Evolutionary conservation across 257 asterid species (phyloP).

Genomic region (Leptodermis oblonga): DNA sequence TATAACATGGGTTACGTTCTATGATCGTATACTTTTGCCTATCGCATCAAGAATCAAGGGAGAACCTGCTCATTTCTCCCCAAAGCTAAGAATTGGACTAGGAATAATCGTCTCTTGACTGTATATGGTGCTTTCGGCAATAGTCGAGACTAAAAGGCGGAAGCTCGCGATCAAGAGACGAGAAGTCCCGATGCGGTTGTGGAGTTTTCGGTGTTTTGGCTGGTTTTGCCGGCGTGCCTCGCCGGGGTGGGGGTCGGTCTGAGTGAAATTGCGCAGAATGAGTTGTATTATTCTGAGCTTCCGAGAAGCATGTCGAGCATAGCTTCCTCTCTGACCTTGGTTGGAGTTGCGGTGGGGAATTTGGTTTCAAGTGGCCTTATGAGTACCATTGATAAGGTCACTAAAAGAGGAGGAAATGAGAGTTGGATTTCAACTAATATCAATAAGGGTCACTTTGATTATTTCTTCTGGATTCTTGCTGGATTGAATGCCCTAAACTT

Average conservation of each 20-base stretch:
- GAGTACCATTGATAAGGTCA: slow-evolving; percentile 32
- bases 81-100: slow-evolving; percentile 56
- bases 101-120: slow-evolving; percentile 53
- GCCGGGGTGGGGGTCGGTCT: too few species aligned
- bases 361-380: slow-evolving; percentile 50
- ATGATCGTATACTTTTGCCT: slow-evolving; percentile 52
- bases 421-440: slow-evolving; percentile 65
- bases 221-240: slow-evolving; percentile 75
- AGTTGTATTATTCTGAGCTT: slow-evolving; percentile 58
- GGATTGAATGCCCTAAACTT: slow-evolving; percentile 45
- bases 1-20: slow-evolving; percentile 48
- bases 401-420: slow-evolving; percentile 39
- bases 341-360: slow-evolving; percentile 43
- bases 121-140: slow-evolving; percentile 41
- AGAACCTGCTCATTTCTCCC: slow-evolving; percentile 30
- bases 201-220: slow-evolving; percentile 62
- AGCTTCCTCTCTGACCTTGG: slow-evolving; percentile 37
- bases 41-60: slow-evolving; percentile 48
- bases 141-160: slow-evolving; percentile 46
- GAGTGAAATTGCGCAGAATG: slow-evolving; percentile 47
- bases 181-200: slow-evolving; percentile 5
- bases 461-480: slow-evolving; percentile 53
- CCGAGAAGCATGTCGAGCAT: slow-evolving; percentile 74
- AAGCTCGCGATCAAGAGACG: slow-evolving; percentile 23
- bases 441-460: slow-evolving; percentile 62